Evolutionary conservation across 768 basidiomycete genomes (phyloP).

Genomic region (Dioszegia aurantiaca): DNA sequence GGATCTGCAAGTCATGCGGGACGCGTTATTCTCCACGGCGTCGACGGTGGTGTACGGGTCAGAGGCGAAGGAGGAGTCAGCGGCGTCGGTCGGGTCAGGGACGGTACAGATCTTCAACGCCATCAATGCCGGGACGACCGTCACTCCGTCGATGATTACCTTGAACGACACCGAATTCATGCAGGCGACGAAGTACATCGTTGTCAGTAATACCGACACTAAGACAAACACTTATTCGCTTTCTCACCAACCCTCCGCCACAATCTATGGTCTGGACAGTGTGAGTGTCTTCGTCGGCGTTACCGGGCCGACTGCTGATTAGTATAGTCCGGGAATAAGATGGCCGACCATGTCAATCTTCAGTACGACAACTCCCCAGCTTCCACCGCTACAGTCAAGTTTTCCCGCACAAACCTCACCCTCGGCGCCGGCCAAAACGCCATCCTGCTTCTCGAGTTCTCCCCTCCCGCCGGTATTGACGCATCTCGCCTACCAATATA

Average conservation of each 20-base stretch:
- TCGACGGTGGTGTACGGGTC: constrained; percentile 26
- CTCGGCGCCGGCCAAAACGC: constrained; percentile 49
- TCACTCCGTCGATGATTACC: constrained; percentile 61
- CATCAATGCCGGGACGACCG: constrained; percentile 58
- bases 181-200: constrained; percentile 48
- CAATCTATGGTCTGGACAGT: constrained; percentile 30
- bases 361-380: constrained; percentile 17
- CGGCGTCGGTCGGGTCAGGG: constrained; percentile 48
- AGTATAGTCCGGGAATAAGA: constrained; percentile 3
- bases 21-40: constrained; percentile 37
- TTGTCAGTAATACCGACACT: constrained; percentile 58
- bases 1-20: constrained; percentile 27
- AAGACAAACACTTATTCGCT: constrained; percentile 51
- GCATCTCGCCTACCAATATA: constrained; percentile 59
- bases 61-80: constrained; percentile 36
- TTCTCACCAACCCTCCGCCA: constrained; percentile 44
- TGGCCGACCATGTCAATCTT: background rate
- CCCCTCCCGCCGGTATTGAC: constrained; percentile 56
- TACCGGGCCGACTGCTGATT: no score
- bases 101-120: constrained; percentile 61
- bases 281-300: background rate
- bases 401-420: constrained; percentile 56
- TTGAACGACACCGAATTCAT: constrained; percentile 67
- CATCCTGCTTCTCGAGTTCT: constrained; percentile 56
- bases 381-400: constrained; percentile 56